Evolutionary conservation across 768 basidiomycete genomes (phyloP), one percentile per base, ranked within the genome.

Genomic region (Exsudoporus frostii): DNA sequence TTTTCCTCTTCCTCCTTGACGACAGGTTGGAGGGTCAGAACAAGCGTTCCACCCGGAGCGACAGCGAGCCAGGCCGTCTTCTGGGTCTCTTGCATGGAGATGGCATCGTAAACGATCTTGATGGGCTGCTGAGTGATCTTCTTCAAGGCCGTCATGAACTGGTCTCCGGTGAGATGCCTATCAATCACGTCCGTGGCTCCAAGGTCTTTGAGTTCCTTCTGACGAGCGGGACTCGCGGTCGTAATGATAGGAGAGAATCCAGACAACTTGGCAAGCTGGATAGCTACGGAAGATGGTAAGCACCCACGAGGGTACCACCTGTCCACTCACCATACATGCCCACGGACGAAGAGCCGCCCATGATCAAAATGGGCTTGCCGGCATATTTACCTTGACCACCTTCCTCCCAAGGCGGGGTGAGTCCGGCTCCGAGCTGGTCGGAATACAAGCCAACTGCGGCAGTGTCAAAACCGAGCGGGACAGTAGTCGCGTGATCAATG

Each of bases 311-410:
- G 10, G 17, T 24, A 6, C 10, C 3, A 17, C 5, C 2, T 22
- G 25, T 50, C 42, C n/a, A 61, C 70, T 54, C 55, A 76, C 79
- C 70, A 42, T 67, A 75, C 66, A 73, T 74, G n/a, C 79, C 80
- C 0, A 80, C 78, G 19, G 76, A 76, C 11, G 72, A 71, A 6
- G 77, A 64, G 5, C 80, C 80, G n/a, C 79, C 80, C 29, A 78
- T 58, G 50, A 82, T 70, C 44, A 82, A 56, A 17, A 80, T 72
- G 1, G 79, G 73, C 9, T 69, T 69, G 1, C 65, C 74, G 1
- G 65, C 51, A 52, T 79, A 79, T 40, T 70, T 74, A 1, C 66
- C 74, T 36, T 55, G 55, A 20, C 70, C 71, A 0, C 58, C 64
- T 6, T 65, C 45, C 3, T 51, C 63, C 60, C 75, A 68, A 5